phyloP scores from a whole-genome alignment of 83 land plant genomes.

The Isoetes engelmannii region DNA sequence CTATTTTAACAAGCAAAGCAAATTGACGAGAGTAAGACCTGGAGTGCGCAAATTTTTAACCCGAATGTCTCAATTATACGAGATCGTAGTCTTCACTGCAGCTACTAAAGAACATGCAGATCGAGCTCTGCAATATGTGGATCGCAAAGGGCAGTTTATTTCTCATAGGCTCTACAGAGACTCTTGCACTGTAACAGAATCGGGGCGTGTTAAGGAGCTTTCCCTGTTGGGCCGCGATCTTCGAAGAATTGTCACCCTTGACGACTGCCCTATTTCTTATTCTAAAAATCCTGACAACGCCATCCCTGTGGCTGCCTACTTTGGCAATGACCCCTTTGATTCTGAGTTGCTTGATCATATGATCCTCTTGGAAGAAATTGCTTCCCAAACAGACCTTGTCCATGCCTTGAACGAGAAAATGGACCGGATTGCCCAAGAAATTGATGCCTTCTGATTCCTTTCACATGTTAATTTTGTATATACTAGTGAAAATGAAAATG shows the following conservation, averaged over 20 bases:
- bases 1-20: too few species aligned
- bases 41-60: constrained; percentile 57
- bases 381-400: neutral
- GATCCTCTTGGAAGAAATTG: constrained; percentile 16
- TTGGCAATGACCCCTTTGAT: constrained; percentile 56
- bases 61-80: constrained; percentile 31
- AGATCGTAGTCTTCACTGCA: constrained; percentile 86
- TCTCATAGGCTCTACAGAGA: constrained; percentile 64
- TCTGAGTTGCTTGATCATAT: constrained; percentile 41
- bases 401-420: too few species aligned
- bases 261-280: constrained; percentile 76
- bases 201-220: constrained; percentile 66
- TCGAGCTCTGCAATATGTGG: constrained; percentile 56
- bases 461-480: too few species aligned
- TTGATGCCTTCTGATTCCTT: too few species aligned
- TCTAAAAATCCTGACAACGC: constrained; percentile 70
- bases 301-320: constrained; percentile 50
- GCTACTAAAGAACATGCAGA: constrained; percentile 68
- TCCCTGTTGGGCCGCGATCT: constrained; percentile 47
- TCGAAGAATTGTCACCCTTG: constrained; percentile 49
- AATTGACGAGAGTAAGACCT: constrained; percentile 30
- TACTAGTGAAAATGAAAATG: too few species aligned
- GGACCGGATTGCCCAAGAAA: too few species aligned
- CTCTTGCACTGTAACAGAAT: constrained; percentile 35
- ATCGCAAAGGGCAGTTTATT: constrained; percentile 29